phyloP scores from a whole-genome alignment of 371 early-diverging fungal genomes.

The Rhizopus stolonifer region DNA sequence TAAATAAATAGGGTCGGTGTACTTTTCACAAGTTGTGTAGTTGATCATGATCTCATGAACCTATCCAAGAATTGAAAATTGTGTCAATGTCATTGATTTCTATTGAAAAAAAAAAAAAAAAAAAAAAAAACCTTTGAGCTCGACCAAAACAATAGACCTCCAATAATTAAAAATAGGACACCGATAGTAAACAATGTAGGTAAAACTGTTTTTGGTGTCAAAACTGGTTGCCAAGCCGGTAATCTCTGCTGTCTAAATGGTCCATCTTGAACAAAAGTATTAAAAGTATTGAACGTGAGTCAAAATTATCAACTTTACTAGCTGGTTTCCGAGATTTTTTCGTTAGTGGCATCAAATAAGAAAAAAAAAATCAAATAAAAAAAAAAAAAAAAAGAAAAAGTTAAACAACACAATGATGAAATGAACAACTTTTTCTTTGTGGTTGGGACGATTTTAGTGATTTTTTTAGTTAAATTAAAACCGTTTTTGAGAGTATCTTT shows the following conservation, averaged over 20 bases:
- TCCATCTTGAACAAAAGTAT: slow-evolving; percentile 60
- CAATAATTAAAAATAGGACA: slow-evolving; percentile 88
- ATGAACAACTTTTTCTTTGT: too few species aligned
- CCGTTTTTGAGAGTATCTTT: too few species aligned
- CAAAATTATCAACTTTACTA: slow-evolving; percentile 6
- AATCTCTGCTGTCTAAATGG: slow-evolving; percentile 97
- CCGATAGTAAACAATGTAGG: slow-evolving; percentile 92
- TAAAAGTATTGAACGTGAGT: neutral
- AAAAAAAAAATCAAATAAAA: neutral
- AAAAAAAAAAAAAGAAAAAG: neutral
- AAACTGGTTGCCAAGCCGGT: slow-evolving; percentile 96
- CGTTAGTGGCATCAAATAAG: neutral
- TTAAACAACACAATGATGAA: slow-evolving; percentile 1
- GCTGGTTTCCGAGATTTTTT: slow-evolving; percentile 22
- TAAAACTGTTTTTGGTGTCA: slow-evolving; percentile 92
- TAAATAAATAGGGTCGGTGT: slow-evolving; percentile 32
- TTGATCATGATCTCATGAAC: slow-evolving; percentile 83
- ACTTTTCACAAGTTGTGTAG: slow-evolving; percentile 80
- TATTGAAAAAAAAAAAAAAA: too few species aligned
- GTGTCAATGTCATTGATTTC: neutral
- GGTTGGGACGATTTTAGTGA: too few species aligned
- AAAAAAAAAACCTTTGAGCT: slow-evolving; percentile 66
- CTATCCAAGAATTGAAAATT: slow-evolving; percentile 30
- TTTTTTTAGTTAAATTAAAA: too few species aligned
- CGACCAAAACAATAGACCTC: slow-evolving; percentile 75